Evolutionary conservation across 495 filamentous ascomycete species (phyloP).

Genomic region (Neurospora africana): DNA sequence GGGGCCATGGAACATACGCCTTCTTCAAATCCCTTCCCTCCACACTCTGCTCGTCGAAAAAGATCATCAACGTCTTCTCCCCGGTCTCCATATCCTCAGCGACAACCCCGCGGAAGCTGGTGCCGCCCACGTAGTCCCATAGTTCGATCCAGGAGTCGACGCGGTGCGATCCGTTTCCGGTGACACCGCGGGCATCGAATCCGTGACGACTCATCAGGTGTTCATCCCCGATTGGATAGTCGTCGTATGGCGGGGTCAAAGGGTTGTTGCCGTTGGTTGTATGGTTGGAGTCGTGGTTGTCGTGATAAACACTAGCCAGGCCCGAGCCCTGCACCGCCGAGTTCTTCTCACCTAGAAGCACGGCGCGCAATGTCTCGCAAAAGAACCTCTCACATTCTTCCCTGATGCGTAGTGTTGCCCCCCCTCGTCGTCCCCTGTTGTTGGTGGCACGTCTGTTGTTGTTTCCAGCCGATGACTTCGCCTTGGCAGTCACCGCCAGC

Average conservation of each 20-base stretch:
- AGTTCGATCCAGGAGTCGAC: constrained; percentile 57
- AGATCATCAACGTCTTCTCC: constrained; percentile 72
- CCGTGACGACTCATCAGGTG: constrained; percentile 7
- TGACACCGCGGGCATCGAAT: not conserved
- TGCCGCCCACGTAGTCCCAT: constrained; percentile 78
- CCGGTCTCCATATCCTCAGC: constrained; percentile 40
- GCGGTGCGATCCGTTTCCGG: constrained; percentile 10
- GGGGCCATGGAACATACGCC: constrained; percentile 54
- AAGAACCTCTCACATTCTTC: constrained; percentile 99
- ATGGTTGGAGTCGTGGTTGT: constrained; percentile 10
- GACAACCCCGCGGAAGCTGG: constrained; percentile 76
- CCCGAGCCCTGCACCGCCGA: constrained; percentile 56
- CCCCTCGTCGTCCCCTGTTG: constrained; percentile 56
- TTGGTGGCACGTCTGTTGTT: constrained; percentile 6
- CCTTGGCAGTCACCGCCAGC: constrained; percentile 47
- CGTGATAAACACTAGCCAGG: constrained; percentile 58
- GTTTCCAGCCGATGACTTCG: constrained; percentile 25
- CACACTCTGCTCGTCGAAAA: constrained; percentile 58
- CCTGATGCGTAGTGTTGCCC: constrained; percentile 90
- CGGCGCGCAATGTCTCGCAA: constrained; percentile 82
- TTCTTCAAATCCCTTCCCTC: constrained; percentile 70
- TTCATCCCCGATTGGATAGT: constrained; percentile 20
- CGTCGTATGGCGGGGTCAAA: constrained; percentile 30
- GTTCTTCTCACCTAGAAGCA: constrained; percentile 93
- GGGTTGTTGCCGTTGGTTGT: constrained; percentile 10